These are phyloP conservation scores for Leucocoprinus leucothites DNA, from an alignment of 768 basidiomycete genomes.

Conservation along the genomic window DNA sequence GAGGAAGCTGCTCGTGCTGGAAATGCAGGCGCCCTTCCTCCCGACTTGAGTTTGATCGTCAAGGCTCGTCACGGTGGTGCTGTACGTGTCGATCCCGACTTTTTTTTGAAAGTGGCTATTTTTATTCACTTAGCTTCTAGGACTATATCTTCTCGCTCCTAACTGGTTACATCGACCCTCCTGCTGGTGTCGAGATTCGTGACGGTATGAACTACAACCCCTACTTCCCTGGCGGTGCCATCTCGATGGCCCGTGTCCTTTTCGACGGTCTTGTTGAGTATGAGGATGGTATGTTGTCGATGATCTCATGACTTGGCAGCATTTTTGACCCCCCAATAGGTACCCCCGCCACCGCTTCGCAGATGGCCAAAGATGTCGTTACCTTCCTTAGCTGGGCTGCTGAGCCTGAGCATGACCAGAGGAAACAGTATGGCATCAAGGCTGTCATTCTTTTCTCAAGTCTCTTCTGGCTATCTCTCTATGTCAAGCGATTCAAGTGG, in stretches of 20 bases:
- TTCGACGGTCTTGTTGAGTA: conserved; percentile 97
- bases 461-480: conserved; percentile 76
- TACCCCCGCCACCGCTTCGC: conserved; percentile 93
- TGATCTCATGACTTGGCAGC: not conserved
- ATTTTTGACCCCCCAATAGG: conserved; percentile 38
- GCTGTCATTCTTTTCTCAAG: conserved; percentile 91
- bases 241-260: conserved; percentile 95
- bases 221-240: conserved; percentile 98
- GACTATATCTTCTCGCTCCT: conserved; percentile 97
- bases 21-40: conserved; percentile 94
- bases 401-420: conserved; percentile 96
- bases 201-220: conserved; percentile 99
- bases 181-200: conserved; percentile 90
- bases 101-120: too few relatives aligned
- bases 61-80: conserved; percentile 98
- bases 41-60: conserved; percentile 94
- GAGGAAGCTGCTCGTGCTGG: conserved; percentile 95
- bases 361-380: conserved; percentile 99
- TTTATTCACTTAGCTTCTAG: conserved; percentile 33
- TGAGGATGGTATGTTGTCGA: conserved; percentile 64
- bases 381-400: conserved; percentile 97
- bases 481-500: conserved; percentile 98
- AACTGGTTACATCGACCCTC: conserved; percentile 96
- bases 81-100: conserved; percentile 47
- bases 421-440: conserved; percentile 96